Conservation (phyloP, 164 flowering plant species). For the Kalanchoe fedtschenkoi region DNA sequence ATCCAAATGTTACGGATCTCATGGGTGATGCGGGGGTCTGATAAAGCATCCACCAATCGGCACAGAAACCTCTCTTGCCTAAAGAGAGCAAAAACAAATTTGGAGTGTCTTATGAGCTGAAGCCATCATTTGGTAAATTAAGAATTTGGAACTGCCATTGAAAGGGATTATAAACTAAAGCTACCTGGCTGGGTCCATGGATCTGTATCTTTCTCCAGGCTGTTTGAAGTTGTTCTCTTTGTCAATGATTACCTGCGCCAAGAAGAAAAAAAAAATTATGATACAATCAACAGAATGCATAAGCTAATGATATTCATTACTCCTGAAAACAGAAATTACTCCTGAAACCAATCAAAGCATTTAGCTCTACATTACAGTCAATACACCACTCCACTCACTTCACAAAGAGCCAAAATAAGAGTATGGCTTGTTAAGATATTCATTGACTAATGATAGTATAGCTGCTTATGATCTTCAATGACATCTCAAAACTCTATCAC, state of each 20-base stretch:
- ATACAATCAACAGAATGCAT: background rate
- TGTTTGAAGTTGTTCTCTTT: constrained; percentile 96
- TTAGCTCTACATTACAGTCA: too few relatives aligned
- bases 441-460: too few relatives aligned
- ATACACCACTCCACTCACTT: too few relatives aligned
- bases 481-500: too few relatives aligned
- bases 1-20: constrained; percentile 83
- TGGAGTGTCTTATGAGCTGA: background rate
- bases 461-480: too few relatives aligned
- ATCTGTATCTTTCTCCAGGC: constrained; percentile 94
- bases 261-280: background rate
- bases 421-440: too few relatives aligned
- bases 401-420: too few relatives aligned
- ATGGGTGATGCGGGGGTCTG: constrained; percentile 81
- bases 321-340: too few relatives aligned
- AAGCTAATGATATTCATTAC: too few relatives aligned
- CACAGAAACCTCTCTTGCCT: constrained; percentile 80
- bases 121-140: background rate
- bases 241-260: constrained; percentile 49
- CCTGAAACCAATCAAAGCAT: too few relatives aligned
- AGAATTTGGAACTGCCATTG: background rate
- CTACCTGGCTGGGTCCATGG: constrained; percentile 77
- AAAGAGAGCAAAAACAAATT: constrained; percentile 12
- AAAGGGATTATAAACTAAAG: constrained; percentile 1
- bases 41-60: constrained; percentile 59